Percentiles rank a stretch among this genome's conserved stretches.
Conservation (phyloP, 352 stramenopile genomes). For the Phytophthora crassamura region DNA sequence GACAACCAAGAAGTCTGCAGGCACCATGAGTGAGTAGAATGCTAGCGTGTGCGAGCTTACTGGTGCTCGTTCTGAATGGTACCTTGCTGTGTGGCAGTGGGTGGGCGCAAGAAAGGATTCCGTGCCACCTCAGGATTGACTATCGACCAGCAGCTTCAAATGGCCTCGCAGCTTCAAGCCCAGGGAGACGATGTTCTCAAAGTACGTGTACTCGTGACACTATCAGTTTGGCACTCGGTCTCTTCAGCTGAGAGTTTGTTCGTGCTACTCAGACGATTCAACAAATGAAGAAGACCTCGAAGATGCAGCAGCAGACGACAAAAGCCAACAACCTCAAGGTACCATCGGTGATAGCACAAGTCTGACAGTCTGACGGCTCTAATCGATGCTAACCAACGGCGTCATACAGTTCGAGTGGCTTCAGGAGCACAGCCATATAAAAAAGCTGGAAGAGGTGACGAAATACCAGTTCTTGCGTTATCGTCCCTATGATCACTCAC, state of each 20-base stretch:
- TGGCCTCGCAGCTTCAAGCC: slow-evolving; percentile 57
- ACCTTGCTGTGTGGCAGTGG: slow-evolving; percentile 6
- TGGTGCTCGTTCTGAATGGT: not conserved
- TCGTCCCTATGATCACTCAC: not conserved
- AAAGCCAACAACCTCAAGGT: slow-evolving; percentile 73
- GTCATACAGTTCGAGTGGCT: slow-evolving; percentile 68
- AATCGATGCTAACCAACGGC: not conserved
- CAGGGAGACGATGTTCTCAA: slow-evolving; percentile 62
- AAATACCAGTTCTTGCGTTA: not conserved
- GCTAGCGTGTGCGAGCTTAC: not conserved
- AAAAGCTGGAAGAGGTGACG: slow-evolving; percentile 66
- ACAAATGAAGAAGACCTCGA: slow-evolving; percentile 70
- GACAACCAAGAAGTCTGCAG: slow-evolving; percentile 9
- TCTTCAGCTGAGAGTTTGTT: not conserved
- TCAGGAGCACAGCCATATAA: slow-evolving; percentile 66
- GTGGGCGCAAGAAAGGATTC: slow-evolving; percentile 66
- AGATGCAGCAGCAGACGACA: slow-evolving; percentile 61
- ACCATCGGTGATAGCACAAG: not conserved
- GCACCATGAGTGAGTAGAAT: slow-evolving; percentile 10
- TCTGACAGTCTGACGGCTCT: not conserved
- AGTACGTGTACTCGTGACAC: slow-evolving; percentile 25
- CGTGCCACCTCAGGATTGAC: slow-evolving; percentile 67
- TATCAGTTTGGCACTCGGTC: not conserved
- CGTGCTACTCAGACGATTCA: slow-evolving; percentile 51
- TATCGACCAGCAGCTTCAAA: slow-evolving; percentile 67